These are phyloP conservation scores for Pneumocystis canis DNA, from an alignment of 1,139 yeast species.

Conservation along the genomic window DNA sequence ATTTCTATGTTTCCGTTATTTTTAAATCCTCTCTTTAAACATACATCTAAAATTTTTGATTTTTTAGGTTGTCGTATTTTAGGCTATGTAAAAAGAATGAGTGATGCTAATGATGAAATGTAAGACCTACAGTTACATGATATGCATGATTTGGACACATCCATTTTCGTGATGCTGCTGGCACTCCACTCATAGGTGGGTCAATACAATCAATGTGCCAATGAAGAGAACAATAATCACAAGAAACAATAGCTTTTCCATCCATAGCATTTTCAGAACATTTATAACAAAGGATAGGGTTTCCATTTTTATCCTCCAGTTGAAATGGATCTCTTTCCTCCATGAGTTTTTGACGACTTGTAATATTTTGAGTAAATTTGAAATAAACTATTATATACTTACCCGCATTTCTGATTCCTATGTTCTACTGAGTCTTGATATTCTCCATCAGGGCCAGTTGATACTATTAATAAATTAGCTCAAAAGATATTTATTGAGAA, in stretches of 20 bases:
- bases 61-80: conserved; percentile 37
- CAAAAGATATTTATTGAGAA: neutral
- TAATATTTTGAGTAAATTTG: conserved; percentile 20
- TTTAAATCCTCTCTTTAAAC: conserved; percentile 44
- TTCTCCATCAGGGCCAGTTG: conserved; percentile 54
- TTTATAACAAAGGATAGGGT: conserved; percentile 53
- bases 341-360: conserved; percentile 23
- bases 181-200: conserved; percentile 62
- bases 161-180: conserved; percentile 75
- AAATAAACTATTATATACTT: conserved; percentile 6
- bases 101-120: conserved; percentile 8
- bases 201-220: conserved; percentile 88
- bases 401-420: conserved; percentile 23
- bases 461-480: conserved; percentile 4
- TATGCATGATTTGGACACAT: conserved; percentile 82
- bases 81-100: conserved; percentile 7
- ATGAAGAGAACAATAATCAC: conserved; percentile 74
- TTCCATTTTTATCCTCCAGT: conserved; percentile 49
- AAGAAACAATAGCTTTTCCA: conserved; percentile 44
- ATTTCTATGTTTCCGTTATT: conserved; percentile 59
- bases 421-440: conserved; percentile 51
- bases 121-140: conserved; percentile 32
- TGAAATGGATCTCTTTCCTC: conserved; percentile 49
- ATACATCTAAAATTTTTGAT: conserved; percentile 40
- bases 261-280: conserved; percentile 60